Evolutionary conservation across 306 rosid species (phyloP).

Genomic region (Abrus precatorius): DNA sequence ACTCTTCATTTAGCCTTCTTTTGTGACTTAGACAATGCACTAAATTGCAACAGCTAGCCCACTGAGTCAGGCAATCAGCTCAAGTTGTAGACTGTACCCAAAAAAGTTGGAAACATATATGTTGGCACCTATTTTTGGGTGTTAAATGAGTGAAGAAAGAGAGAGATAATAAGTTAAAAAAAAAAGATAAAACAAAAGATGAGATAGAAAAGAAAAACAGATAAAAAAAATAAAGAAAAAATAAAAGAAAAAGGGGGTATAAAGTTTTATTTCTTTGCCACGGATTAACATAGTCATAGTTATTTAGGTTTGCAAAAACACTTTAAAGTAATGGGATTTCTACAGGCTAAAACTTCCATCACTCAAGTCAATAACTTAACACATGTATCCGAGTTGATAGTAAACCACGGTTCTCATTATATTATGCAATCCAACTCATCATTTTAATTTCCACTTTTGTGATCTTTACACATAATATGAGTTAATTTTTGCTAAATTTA

Average conservation of each 20-base stretch:
- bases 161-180: no score
- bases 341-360: not conserved
- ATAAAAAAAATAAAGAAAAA: no score
- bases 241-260: no score
- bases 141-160: no score
- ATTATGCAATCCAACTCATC: constrained; percentile 64
- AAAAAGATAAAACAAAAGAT: no score
- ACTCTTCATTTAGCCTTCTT: constrained; percentile 9
- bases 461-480: constrained; percentile 65
- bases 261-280: not conserved
- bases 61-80: no score
- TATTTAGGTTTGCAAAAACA: not conserved
- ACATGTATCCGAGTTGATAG: constrained; percentile 37
- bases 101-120: not conserved
- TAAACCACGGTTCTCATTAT: constrained; percentile 53
- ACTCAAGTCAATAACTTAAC: constrained; percentile 24
- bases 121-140: no score
- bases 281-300: not conserved
- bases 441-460: constrained; percentile 55
- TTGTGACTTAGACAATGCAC: constrained; percentile 12
- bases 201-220: no score
- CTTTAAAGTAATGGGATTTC: not conserved
- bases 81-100: not conserved
- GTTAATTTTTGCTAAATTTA: constrained; percentile 62
- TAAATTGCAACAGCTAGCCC: not conserved